Conservation (phyloP, 2,329 filamentous ascomycete species). For the Fusarium coicis region DNA sequence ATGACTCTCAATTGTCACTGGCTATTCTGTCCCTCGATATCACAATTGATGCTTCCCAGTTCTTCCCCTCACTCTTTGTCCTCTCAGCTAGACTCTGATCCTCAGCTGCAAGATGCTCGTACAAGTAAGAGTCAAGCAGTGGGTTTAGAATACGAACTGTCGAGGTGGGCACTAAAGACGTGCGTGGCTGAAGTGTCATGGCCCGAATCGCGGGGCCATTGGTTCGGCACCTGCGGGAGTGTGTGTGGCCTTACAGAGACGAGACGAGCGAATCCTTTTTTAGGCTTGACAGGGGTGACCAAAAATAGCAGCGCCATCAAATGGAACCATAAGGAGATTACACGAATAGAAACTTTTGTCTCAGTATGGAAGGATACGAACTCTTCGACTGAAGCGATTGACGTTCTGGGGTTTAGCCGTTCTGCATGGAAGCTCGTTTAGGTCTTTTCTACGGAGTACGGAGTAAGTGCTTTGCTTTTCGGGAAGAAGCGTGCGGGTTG, state of each 20-base stretch:
- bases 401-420: conserved; percentile 29
- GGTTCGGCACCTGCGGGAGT: conserved; percentile 22
- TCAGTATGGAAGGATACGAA: conserved; percentile 31
- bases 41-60: not conserved
- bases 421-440: conserved; percentile 27
- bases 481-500: not conserved
- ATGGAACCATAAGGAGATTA: not conserved
- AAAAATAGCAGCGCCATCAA: conserved; percentile 31
- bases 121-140: conserved; percentile 24
- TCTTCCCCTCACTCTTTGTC: not conserved
- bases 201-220: conserved; percentile 28
- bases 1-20: conserved; percentile 1
- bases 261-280: conserved; percentile 8
- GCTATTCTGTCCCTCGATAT: not conserved
- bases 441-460: not conserved
- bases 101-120: conserved; percentile 24
- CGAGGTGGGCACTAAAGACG: conserved; percentile 39
- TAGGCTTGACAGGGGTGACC: conserved; percentile 7
- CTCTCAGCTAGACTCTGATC: conserved; percentile 1
- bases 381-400: conserved; percentile 5
- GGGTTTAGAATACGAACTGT: conserved; percentile 44
- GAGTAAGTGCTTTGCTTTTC: not conserved
- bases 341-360: conserved; percentile 33
- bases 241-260: conserved; percentile 16
- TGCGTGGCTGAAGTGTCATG: conserved; percentile 37